Base-by-base conservation (phyloP, 495 filamentous ascomycete genomes). In the Penicillium alfredii region DNA sequence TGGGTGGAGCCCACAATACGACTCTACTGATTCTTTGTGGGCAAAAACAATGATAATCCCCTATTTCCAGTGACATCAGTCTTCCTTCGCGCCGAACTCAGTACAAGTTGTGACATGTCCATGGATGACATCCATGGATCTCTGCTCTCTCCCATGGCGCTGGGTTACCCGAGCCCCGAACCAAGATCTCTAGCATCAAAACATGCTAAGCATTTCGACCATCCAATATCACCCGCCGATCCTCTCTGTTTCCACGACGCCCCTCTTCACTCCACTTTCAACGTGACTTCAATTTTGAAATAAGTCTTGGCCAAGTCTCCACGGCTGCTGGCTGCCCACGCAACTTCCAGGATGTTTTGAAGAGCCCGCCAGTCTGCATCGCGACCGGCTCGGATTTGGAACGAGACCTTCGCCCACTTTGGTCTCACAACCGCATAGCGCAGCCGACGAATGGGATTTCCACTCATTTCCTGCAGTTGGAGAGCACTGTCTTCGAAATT, bases 1-100 rank as follows among this genome's bases (percentile, higher is more conserved):
- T 38, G 22, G 25, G 44, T 51, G 44, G 48, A 40, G 35, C 7
- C 24, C 3, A 24, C 17, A n/a, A n/a, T n/a, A n/a, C n/a, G n/a
- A n/a, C n/a, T n/a, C n/a, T n/a, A n/a, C n/a, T n/a, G n/a, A n/a
- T n/a, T n/a, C n/a, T n/a, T n/a, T n/a, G n/a, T n/a, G n/a, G n/a
- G n/a, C n/a, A n/a, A n/a, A n/a, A n/a, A n/a, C n/a, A n/a, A n/a
- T n/a, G n/a, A n/a, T n/a, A n/a, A n/a, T n/a, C n/a, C n/a, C n/a
- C n/a, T n/a, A n/a, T n/a, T n/a, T n/a, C n/a, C n/a, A n/a, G n/a
- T n/a, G n/a, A n/a, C n/a, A n/a, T n/a, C n/a, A n/a, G n/a, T n/a
- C n/a, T n/a, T n/a, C n/a, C n/a, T n/a, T n/a, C n/a, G n/a, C n/a
- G n/a, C n/a, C n/a, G n/a, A n/a, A n/a, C n/a, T n/a, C n/a, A n/a